Percentiles rank a stretch among this genome's conserved stretches.
phyloP scores from a whole-genome alignment of 2,329 filamentous ascomycete genomes.

The Apiospora rasikravindrae region DNA sequence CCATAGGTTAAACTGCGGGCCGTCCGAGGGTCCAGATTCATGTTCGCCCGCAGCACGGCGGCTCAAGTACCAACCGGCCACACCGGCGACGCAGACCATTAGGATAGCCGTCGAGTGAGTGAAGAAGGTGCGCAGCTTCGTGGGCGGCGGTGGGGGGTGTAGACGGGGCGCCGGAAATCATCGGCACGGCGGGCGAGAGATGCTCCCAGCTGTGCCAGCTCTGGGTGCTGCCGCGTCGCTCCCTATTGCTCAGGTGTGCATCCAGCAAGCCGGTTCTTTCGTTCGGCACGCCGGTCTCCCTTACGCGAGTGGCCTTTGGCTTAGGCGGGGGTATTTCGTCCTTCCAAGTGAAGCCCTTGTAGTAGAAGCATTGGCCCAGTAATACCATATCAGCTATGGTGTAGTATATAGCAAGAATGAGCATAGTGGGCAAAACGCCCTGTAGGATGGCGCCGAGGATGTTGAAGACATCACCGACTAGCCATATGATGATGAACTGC shows the following conservation, averaged over 20 bases:
- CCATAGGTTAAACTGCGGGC: constrained; percentile 71
- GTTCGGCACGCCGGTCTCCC: constrained; percentile 43
- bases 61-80: constrained; percentile 84
- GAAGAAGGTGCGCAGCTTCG: constrained; percentile 60
- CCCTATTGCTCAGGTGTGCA: constrained; percentile 47
- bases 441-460: constrained; percentile 91
- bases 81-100: constrained; percentile 82
- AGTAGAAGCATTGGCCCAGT: constrained; percentile 91
- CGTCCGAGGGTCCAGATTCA: constrained; percentile 44
- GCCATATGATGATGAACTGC: constrained; percentile 92
- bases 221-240: constrained; percentile 60
- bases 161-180: constrained; percentile 58
- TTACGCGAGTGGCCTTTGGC: constrained; percentile 44
- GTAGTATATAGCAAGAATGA: constrained; percentile 93
- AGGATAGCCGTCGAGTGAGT: constrained; percentile 80
- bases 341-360: constrained; percentile 78
- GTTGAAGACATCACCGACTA: constrained; percentile 94
- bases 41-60: constrained; percentile 48
- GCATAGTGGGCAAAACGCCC: constrained; percentile 91
- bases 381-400: constrained; percentile 90
- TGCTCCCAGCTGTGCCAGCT: constrained; percentile 57
- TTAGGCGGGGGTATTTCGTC: constrained; percentile 55
- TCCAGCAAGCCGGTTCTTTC: constrained; percentile 60
- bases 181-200: constrained; percentile 81
- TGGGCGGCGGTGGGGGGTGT: constrained; percentile 52